Evolutionary conservation across 2,329 filamentous ascomycete genomes (phyloP), one percentile per base, ranked within the genome.

Genomic region (Meredithiella fracta): DNA sequence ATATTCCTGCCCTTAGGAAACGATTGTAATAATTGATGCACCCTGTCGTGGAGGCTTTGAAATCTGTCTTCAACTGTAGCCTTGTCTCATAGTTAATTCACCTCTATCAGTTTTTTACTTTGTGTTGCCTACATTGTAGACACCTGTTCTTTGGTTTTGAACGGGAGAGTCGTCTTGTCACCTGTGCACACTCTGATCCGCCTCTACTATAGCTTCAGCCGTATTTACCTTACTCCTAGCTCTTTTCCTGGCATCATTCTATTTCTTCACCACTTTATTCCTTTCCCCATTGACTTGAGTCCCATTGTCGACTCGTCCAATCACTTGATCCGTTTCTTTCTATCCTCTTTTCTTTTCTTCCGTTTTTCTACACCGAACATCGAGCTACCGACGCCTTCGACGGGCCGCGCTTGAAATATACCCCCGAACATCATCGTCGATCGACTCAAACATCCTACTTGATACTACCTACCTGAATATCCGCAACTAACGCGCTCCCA

Each of bases 271-370:
- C 22, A 26, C 23, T 17, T 51, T 54, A 34, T 20, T 47, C 25
- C 47, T 34, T 51, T 51, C 34, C 26, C n/a, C 22, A 26, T 23
- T 51, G 34, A 20, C 25, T 31, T 58, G 37, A 54, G 52, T 55
- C 60, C 38, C 15, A 49, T 56, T 59, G 60, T 56, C 53, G 59
- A 60, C 59, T 54, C 58, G 59, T 60, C 57, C 61, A 49, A 55
- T 60, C 60, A 52, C 58, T 58, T 47, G 53, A 22, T 17, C 37
- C 37, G 47, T 55, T 59, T 58, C 54, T 50, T 53, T 53, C 42
- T 29, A 31, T 40, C 55, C 47, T 42, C 51, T 23, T 58, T 51
- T 47, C 51, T 49, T 55, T 57, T 53, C 26, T 53, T 53, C 58
- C 56, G 42, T 37, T 51, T 49, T 51, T 55, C 23, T 59, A 49